Evolutionary conservation across 192 early-diverging fungal species (phyloP).

Genomic region (Linnemannia hyalina): DNA sequence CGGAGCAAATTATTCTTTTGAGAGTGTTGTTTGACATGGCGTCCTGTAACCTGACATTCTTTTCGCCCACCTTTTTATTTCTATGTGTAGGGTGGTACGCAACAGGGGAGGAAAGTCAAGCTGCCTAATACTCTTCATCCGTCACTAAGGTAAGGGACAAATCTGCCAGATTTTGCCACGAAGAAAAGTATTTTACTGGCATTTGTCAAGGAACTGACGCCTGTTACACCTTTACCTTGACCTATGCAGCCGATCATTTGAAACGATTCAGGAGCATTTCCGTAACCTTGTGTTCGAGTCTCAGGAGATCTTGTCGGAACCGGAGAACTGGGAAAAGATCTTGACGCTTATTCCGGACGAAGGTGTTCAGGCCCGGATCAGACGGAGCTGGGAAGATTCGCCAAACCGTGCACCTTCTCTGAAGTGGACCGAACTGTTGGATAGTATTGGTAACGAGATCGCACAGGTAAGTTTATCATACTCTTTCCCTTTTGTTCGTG

Average conservation of each 20-base stretch:
- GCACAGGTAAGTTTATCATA: conserved; percentile 5
- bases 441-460: conserved; percentile 26
- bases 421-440: conserved; percentile 64
- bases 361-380: conserved; percentile 53
- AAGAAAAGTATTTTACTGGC: neutral
- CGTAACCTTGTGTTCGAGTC: conserved; percentile 74
- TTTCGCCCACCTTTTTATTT: neutral
- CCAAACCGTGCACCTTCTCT: conserved; percentile 33
- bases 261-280: conserved; percentile 83
- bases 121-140: conserved; percentile 78
- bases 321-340: conserved; percentile 81
- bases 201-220: neutral
- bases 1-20: conserved; percentile 8
- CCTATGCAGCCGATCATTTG: conserved; percentile 66
- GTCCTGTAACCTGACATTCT: neutral
- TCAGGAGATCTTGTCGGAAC: conserved; percentile 77
- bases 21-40: neutral
- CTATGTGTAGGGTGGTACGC: conserved; percentile 74
- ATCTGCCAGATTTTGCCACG: neutral
- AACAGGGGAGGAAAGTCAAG: conserved; percentile 80
- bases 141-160: conserved; percentile 64
- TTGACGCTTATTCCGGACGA: conserved; percentile 84
- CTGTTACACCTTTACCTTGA: neutral
- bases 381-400: conserved; percentile 57
- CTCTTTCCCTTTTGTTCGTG: neutral